Percentiles rank a stretch among this genome's conserved stretches.
phyloP scores from a whole-genome alignment of 352 stramenopile species.

The Globisporangium splendens region DNA sequence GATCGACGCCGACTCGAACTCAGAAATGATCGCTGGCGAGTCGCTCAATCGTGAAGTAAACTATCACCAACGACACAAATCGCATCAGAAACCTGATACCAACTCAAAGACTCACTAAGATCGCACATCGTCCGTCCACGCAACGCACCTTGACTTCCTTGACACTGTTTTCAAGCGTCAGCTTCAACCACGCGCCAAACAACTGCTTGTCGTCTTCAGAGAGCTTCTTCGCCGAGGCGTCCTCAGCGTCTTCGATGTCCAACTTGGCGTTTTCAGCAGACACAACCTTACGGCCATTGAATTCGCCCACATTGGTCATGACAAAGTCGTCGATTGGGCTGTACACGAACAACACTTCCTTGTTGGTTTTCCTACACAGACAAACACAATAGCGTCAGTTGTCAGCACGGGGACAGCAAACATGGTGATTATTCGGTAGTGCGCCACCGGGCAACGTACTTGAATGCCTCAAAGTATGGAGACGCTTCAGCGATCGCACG shows the following conservation, averaged over 20 bases:
- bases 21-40: constrained; percentile 98
- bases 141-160: constrained; percentile 77
- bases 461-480: constrained; percentile 99
- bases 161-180: constrained; percentile 87
- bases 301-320: constrained; percentile 98
- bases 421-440: not conserved
- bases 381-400: not conserved
- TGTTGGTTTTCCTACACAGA: constrained; percentile 72
- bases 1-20: constrained; percentile 97
- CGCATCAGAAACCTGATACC: not conserved
- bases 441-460: constrained; percentile 52
- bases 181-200: constrained; percentile 94
- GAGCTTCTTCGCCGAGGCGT: constrained; percentile 55
- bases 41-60: constrained; percentile 90
- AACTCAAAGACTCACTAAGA: too few relatives aligned
- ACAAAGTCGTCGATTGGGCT: constrained; percentile 99
- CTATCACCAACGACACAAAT: constrained; percentile 14
- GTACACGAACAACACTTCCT: constrained; percentile 98
- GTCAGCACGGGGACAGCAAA: not conserved
- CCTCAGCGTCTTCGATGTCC: constrained; percentile 76
- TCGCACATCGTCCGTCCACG: not conserved
- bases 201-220: constrained; percentile 82
- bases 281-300: constrained; percentile 95
- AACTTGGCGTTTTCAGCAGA: constrained; percentile 96
- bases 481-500: constrained; percentile 94